These are phyloP conservation scores for Moesziomyces globuligerus DNA, from an alignment of 1,284 basidiomycete species.

Conservation along the genomic window DNA sequence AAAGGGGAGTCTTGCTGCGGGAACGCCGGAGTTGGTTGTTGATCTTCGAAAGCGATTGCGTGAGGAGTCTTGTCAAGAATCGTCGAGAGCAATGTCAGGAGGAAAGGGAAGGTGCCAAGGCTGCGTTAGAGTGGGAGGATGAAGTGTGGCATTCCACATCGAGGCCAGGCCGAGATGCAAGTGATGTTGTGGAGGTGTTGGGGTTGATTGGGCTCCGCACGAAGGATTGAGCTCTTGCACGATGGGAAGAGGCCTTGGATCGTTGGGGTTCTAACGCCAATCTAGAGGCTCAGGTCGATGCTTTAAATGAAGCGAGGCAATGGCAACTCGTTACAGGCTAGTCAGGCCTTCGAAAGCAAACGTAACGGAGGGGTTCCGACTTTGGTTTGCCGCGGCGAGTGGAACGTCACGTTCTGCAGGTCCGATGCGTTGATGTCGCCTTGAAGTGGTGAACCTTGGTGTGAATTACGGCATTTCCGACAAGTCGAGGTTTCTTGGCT, in stretches of 20 bases:
- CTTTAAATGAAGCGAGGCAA: not conserved
- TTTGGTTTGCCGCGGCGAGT: too few relatives aligned
- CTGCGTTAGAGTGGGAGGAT: not conserved
- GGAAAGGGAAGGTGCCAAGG: not conserved
- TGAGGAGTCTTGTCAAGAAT: not conserved
- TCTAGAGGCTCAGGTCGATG: not conserved
- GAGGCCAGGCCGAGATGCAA: slow-evolving; percentile 6
- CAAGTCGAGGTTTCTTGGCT: not conserved
- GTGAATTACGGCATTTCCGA: not conserved
- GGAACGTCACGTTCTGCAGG: not conserved
- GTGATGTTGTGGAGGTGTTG: not conserved
- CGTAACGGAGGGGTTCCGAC: too few relatives aligned
- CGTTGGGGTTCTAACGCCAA: not conserved
- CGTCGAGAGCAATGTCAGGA: slow-evolving; percentile 1
- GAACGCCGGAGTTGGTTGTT: not conserved
- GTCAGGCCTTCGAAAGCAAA: too few relatives aligned
- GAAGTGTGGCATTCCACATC: slow-evolving; percentile 6
- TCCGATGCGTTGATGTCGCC: not conserved
- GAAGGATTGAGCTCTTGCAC: not conserved
- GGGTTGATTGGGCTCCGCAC: too few relatives aligned
- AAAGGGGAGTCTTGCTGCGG: not conserved
- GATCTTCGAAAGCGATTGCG: not conserved
- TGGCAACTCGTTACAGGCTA: too few relatives aligned
- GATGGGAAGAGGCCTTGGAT: not conserved
- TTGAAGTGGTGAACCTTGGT: not conserved